phyloP scores from a whole-genome alignment of 2,329 filamentous ascomycete genomes.

The Aureobasidium lini region DNA sequence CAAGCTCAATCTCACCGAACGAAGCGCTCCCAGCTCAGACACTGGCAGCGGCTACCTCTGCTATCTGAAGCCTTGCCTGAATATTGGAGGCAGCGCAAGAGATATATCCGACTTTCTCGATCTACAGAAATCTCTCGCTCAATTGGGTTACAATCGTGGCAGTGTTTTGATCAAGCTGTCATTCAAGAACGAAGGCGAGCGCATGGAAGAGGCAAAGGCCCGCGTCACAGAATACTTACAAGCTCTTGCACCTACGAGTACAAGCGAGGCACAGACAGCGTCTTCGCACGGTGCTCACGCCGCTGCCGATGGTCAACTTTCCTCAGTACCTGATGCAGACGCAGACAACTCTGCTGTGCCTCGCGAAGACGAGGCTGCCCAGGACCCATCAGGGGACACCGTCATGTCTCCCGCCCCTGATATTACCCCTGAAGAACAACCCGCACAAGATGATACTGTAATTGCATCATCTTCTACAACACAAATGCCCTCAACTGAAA shows the following conservation, averaged over 20 bases:
- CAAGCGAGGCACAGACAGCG: constrained; percentile 18
- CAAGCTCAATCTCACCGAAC: constrained; percentile 71
- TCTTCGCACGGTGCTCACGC: constrained; percentile 24
- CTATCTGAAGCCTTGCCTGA: constrained; percentile 80
- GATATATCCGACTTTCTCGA: constrained; percentile 71
- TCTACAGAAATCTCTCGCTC: constrained; percentile 79
- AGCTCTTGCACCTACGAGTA: constrained; percentile 31
- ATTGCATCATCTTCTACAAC: constrained; percentile 23
- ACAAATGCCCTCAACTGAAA: constrained; percentile 16
- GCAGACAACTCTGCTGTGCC: constrained; percentile 20
- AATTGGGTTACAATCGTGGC: constrained; percentile 80
- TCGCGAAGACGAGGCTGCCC: constrained; percentile 18
- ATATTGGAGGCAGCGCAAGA: constrained; percentile 68
- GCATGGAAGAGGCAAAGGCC: constrained; percentile 76
- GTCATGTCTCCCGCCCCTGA: constrained; percentile 19
- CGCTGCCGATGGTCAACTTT: constrained; percentile 16
- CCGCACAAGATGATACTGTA: constrained; percentile 18
- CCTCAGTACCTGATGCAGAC: constrained; percentile 20
- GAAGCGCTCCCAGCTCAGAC: constrained; percentile 60
- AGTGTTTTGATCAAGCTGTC: constrained; percentile 69
- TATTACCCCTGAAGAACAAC: constrained; percentile 17
- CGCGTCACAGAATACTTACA: constrained; percentile 62
- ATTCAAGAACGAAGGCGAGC: constrained; percentile 68
- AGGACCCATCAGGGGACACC: constrained; percentile 22
- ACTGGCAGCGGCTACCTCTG: constrained; percentile 64